phyloP scores from a whole-genome alignment of 106 monocot species.

The Hemerocallis citrina region DNA sequence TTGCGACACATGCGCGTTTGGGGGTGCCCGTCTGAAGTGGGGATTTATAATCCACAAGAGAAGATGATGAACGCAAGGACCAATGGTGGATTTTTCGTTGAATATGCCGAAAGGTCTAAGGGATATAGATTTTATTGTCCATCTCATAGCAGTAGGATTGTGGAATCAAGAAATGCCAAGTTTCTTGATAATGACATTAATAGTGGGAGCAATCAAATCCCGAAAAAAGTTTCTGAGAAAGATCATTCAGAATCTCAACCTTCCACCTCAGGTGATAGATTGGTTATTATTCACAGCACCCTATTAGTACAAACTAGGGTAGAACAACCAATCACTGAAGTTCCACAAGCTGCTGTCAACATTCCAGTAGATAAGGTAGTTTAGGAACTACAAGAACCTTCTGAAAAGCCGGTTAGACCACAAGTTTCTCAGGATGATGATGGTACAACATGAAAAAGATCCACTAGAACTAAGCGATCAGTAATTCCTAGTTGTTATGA shows the following conservation, averaged over 20 bases:
- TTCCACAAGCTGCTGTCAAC: neutral
- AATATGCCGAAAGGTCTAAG: too few relatives aligned
- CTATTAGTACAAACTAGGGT: neutral
- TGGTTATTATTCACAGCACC: slow-evolving; percentile 1
- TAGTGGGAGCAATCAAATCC: neutral
- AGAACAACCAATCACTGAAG: neutral
- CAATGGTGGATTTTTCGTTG: neutral
- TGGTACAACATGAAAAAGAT: neutral
- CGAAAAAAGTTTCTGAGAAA: neutral
- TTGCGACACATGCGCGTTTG: neutral
- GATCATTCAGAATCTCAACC: neutral
- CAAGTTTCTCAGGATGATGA: neutral
- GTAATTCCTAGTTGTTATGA: neutral
- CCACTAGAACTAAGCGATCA: slow-evolving; percentile 1
- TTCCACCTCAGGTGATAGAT: slow-evolving; percentile 1
- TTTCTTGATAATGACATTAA: slow-evolving; percentile 1
- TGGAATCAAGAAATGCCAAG: too few relatives aligned
- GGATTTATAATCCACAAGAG: slow-evolving; percentile 7
- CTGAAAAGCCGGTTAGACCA: neutral
- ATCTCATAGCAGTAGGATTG: too few relatives aligned
- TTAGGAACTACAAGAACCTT: neutral
- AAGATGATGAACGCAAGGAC: neutral
- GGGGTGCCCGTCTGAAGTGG: neutral
- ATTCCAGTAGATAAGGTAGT: neutral
- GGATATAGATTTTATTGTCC: too few relatives aligned